These are phyloP conservation scores for Venturia nashicola DNA, from an alignment of 2,329 filamentous ascomycete genomes.

Conservation along the genomic window DNA sequence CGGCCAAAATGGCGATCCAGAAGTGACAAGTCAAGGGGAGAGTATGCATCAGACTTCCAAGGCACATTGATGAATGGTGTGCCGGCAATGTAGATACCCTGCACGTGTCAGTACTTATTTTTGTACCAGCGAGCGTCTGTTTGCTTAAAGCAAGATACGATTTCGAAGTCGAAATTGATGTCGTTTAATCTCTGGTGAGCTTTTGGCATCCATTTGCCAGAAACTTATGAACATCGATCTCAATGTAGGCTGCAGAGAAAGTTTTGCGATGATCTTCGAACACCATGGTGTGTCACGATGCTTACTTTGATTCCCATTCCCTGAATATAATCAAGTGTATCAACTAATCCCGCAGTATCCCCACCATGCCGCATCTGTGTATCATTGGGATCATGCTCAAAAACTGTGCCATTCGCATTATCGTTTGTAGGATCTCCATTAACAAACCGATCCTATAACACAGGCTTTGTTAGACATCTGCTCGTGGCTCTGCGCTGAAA, in stretches of 20 bases:
- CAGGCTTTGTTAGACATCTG: neutral
- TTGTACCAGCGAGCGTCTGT: neutral
- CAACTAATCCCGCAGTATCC: constrained; percentile 43
- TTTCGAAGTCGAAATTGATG: too few species aligned
- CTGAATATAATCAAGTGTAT: constrained; percentile 49
- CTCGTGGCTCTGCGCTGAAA: neutral
- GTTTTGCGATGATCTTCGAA: too few species aligned
- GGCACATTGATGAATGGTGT: constrained; percentile 49
- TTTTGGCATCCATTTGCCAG: too few species aligned
- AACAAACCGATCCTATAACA: constrained; percentile 24
- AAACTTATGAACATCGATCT: too few species aligned
- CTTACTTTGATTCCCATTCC: constrained; percentile 49
- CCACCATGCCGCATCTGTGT: constrained; percentile 52
- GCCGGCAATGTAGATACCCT: constrained; percentile 43
- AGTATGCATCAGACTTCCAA: constrained; percentile 49
- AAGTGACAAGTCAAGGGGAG: constrained; percentile 43
- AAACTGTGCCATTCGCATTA: constrained; percentile 45
- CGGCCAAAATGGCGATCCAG: constrained; percentile 49
- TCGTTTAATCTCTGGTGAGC: too few species aligned
- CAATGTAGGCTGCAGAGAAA: too few species aligned
- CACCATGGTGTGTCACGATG: neutral
- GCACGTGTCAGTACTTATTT: neutral
- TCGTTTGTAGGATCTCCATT: constrained; percentile 53
- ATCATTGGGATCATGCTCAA: constrained; percentile 45
- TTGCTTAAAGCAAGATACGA: too few species aligned